A percentile compares a stretch with the other conserved stretches of the same genome.
Conservation (phyloP, 495 filamentous ascomycete genomes). For the Xylaria sp. region DNA sequence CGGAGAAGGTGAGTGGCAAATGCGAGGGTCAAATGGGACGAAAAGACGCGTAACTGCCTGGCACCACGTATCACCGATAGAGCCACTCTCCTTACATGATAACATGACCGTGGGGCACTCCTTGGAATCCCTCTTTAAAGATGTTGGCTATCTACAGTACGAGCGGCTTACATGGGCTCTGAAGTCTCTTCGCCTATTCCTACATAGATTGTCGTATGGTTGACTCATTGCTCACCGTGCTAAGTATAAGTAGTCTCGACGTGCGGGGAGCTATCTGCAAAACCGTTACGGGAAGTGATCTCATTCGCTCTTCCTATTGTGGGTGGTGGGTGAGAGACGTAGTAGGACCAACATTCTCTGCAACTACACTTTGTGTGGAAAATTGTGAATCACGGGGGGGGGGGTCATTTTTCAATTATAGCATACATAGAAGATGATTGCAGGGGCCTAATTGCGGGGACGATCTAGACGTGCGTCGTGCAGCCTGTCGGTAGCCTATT, state of each 20-base stretch:
- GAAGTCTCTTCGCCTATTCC: background rate
- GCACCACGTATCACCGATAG: background rate
- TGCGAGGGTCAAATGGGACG: background rate
- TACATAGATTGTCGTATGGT: background rate
- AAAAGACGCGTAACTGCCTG: background rate
- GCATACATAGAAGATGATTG: background rate
- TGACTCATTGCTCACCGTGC: background rate
- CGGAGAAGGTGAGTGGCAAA: constrained; percentile 1
- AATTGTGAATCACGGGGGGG: background rate
- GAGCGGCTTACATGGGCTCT: background rate
- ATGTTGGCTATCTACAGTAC: background rate
- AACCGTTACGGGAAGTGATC: background rate
- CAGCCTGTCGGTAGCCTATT: background rate
- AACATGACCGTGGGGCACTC: background rate
- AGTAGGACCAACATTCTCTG: background rate
- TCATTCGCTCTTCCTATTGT: constrained; percentile 1
- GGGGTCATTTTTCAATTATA: background rate
- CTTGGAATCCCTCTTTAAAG: background rate
- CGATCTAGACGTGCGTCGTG: background rate
- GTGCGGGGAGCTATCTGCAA: background rate
- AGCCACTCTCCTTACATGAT: background rate
- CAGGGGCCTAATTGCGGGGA: background rate
- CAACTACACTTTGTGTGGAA: background rate
- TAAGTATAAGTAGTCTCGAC: background rate
- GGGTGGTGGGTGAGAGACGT: background rate